Percentiles rank a stretch among this genome's conserved stretches.
These are phyloP conservation scores for Trichosporon faecale DNA, from an alignment of 1,284 basidiomycete species.

Conservation along the genomic window DNA sequence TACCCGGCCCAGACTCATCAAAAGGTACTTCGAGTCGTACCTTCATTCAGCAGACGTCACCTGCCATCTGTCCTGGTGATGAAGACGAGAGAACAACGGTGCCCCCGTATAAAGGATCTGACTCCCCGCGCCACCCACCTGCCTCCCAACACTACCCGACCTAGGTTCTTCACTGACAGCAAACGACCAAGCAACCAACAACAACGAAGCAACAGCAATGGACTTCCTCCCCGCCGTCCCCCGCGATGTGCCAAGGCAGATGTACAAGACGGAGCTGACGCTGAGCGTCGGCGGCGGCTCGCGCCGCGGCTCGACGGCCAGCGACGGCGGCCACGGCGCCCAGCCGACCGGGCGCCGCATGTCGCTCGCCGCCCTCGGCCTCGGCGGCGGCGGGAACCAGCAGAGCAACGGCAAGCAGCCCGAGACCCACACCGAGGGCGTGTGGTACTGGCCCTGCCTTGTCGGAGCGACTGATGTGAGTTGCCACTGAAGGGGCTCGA, in stretches of 20 bases:
- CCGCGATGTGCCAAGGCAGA: slow-evolving; percentile 31
- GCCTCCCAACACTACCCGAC: neutral
- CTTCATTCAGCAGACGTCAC: neutral
- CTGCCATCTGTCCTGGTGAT: neutral
- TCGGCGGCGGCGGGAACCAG: slow-evolving; percentile 33
- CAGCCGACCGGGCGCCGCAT: slow-evolving; percentile 22
- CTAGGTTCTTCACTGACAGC: neutral
- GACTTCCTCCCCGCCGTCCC: slow-evolving; percentile 34
- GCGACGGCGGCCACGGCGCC: slow-evolving; percentile 18
- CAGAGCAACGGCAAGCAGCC: slow-evolving; percentile 7
- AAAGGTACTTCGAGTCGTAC: neutral
- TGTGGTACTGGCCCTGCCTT: slow-evolving; percentile 48
- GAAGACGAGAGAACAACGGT: neutral
- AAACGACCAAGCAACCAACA: neutral
- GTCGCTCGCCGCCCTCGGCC: slow-evolving; percentile 28
- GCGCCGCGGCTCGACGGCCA: slow-evolving; percentile 35
- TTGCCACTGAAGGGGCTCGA: neutral
- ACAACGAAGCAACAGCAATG: slow-evolving; percentile 27
- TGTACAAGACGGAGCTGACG: slow-evolving; percentile 29
- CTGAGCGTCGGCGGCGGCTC: slow-evolving; percentile 29
- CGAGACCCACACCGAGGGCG: slow-evolving; percentile 27
- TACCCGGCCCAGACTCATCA: neutral
- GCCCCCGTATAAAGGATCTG: neutral
- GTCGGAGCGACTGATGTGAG: slow-evolving; percentile 44
- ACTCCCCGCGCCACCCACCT: neutral